Evolutionary conservation across 2,329 filamentous ascomycete genomes (phyloP), one percentile per base, ranked within the genome.

Genomic region (Fusarium buxicola): DNA sequence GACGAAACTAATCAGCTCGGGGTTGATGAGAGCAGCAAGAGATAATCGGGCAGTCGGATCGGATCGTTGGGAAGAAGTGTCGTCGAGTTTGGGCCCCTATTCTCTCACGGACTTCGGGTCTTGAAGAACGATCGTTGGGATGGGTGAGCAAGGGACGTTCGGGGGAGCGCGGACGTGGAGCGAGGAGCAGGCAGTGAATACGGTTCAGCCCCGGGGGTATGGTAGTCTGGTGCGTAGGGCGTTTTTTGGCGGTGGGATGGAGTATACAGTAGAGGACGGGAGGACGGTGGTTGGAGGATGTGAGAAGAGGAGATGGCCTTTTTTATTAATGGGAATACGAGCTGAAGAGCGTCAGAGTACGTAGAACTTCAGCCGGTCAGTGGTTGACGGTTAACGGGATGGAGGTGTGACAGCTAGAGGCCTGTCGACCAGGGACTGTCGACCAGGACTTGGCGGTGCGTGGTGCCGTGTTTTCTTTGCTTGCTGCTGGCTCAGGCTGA

Each of bases 211-310:
- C 48, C 53, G 43, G 32, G 60, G 61, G 61, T 52, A 31, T 32
- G 50, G 12, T 36, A 32, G 31, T 28, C 25, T 34, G 48, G 47
- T 54, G 60, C 44, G 50, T 38, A 55, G 57, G 54, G 61, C 63
- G 62, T 60, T 60, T 63, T 58, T 64, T 62, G 60, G 71, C 67
- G 62, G 71, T 70, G 66, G 68, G 63, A 73, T 65, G 67, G 56
- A 60, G 46, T 41, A 52, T 51, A 51, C 51, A 59, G 56, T 38
- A 38, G 51, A 55, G 45, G 39, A 35, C 46, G 39, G 32, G 24
- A 46, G 41, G 44, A 15, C 39, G 24, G 44, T 68, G 66, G 70
- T 65, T 70, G 69, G 64, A 65, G 31, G 30, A 49, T n/a, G 24
- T 34, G 51, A 40, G 46, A 35, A 55, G 50, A 54, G 55, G 38